Evolutionary conservation across 495 filamentous ascomycete species (phyloP).

Genomic region (Talaromyces trachyspermus): DNA sequence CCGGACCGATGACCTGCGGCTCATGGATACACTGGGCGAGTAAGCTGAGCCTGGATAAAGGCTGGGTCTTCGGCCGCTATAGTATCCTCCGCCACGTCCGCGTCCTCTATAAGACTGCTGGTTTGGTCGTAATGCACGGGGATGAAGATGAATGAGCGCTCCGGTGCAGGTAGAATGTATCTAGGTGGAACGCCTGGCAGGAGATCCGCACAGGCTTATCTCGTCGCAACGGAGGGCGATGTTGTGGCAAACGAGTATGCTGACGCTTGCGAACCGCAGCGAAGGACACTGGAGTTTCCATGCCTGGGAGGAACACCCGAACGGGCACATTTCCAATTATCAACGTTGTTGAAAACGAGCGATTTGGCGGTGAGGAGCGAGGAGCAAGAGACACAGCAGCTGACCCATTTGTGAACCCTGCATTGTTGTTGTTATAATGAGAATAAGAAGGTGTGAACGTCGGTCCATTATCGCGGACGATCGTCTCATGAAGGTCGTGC

Average conservation of each 20-base stretch:
- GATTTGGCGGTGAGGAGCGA: conserved; percentile 48
- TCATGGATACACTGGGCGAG: conserved; percentile 85
- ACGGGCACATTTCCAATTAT: conserved; percentile 75
- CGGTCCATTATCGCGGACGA: conserved; percentile 43
- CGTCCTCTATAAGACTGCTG: conserved; percentile 70
- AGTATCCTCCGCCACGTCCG: conserved; percentile 59
- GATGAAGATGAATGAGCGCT: conserved; percentile 97
- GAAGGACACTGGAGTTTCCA: conserved; percentile 64
- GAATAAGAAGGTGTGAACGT: conserved; percentile 12
- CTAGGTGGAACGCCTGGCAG: conserved; percentile 68
- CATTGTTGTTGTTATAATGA: conserved; percentile 10
- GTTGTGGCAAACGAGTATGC: conserved; percentile 89
- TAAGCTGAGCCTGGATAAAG: conserved; percentile 77
- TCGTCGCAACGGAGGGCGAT: conserved; percentile 86
- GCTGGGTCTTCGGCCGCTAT: conserved; percentile 65
- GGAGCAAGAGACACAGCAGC: conserved; percentile 36
- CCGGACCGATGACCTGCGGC: conserved; percentile 80
- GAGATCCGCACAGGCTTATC: conserved; percentile 97
- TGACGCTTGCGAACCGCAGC: conserved; percentile 68
- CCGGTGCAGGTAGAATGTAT: conserved; percentile 83
- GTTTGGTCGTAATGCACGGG: conserved; percentile 84
- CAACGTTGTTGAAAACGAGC: conserved; percentile 59
- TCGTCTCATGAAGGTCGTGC: conserved; percentile 90
- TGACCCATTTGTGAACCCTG: conserved; percentile 18
- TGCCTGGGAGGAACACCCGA: conserved; percentile 67